Evolutionary conservation across 805 yeast species (phyloP).

Genomic region (Hanseniaspora guilliermondii): DNA sequence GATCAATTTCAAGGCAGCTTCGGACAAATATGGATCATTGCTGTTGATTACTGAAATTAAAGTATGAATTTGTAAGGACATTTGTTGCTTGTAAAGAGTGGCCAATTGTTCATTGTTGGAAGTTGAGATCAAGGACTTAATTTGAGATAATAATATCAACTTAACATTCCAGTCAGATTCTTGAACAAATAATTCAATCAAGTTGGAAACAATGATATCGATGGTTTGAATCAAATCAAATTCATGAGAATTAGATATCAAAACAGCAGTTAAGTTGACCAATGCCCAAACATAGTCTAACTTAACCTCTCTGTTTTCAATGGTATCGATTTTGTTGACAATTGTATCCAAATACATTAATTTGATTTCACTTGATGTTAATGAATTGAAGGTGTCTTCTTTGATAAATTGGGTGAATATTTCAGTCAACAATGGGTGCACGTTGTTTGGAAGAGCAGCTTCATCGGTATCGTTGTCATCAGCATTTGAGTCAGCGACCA

Average conservation of each 20-base stretch:
- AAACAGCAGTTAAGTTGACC: constrained; percentile 52
- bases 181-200: constrained; percentile 75
- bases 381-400: constrained; percentile 53
- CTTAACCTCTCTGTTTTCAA: constrained; percentile 36
- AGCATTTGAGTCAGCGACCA: constrained; percentile 14
- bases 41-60: constrained; percentile 56
- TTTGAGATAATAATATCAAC: constrained; percentile 53
- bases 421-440: constrained; percentile 77
- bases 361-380: constrained; percentile 49
- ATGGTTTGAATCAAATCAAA: constrained; percentile 30
- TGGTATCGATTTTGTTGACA: constrained; percentile 35
- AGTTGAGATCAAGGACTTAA: constrained; percentile 9
- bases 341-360: constrained; percentile 86
- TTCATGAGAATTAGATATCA: constrained; percentile 42
- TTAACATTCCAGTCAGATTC: constrained; percentile 95
- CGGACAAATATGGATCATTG: constrained; percentile 12
- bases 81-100: constrained; percentile 12
- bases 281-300: constrained; percentile 87
- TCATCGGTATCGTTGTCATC: constrained; percentile 55
- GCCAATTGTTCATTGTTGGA: constrained; percentile 10
- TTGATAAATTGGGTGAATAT: constrained; percentile 86
- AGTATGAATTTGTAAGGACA: constrained; percentile 24
- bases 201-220: constrained; percentile 47
- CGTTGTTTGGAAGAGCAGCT: constrained; percentile 33
- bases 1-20: constrained; percentile 50